Evolutionary conservation across 1,139 yeast species (phyloP), one percentile per base, ranked within the genome.

Genomic region (Yamadazyma oceani): DNA sequence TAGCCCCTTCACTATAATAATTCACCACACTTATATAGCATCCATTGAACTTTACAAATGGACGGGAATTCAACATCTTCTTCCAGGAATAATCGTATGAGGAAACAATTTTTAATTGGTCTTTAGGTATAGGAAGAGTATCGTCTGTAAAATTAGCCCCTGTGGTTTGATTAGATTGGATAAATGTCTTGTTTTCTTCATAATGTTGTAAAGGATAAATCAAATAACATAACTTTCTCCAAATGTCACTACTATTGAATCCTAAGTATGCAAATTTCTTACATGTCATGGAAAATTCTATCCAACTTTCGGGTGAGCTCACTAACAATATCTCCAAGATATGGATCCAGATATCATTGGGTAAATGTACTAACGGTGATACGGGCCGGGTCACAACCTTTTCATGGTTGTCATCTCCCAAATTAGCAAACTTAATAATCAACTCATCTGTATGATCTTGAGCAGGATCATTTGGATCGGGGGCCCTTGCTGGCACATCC

Each of bases 11-110:
- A 42, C 95, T 75, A 48, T 85, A 75, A 58, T 88, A 90, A 45
- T 86, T 85, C 37, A 92, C 85, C 10, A 85, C 86, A 51, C 95
- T 82, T 22, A 92, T 85, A 54, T 90, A 92, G 26, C 89, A 75
- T 1, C 98, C 98, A 36, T 78, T 68, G 56, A 79, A 87, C 52
- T 90, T 83, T 16, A 90, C 52, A 50, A 83, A 83, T 0, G 97
- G 96, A 23, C 75, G 47, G 17, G 55, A 44, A 8, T 48, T 45
- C 17, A 66, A 52, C 88, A 83, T 82, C 14, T 55, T 45, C 37
- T 66, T 67, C 80, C 84, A 80, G 26, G 81, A 66, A 37, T 64
- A 60, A 33, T 67, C 67, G 66, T 79, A 81, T 16, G 65, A 60
- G 2, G 69, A 64, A 9, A 75, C 61, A 51, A 76, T 70, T 42